Base-by-base conservation (phyloP, 2,329 filamentous ascomycete species). In the Fusarium dlaminii region DNA sequence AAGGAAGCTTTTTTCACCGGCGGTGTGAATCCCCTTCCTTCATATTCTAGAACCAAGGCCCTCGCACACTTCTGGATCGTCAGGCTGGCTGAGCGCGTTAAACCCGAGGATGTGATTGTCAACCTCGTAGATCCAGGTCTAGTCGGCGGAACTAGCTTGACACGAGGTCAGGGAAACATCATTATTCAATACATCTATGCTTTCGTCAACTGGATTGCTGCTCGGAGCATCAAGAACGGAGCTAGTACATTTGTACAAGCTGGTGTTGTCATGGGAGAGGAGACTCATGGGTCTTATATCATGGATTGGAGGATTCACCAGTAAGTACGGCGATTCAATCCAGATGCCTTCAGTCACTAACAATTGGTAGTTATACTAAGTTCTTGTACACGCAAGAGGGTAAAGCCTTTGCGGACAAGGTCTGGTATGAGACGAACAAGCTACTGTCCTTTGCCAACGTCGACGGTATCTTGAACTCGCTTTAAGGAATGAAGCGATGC, bases 91-190 rank as follows among this genome's bases (percentile, higher is more conserved):
- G 81, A 84, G 22, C 79, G 80, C 27, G 80, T 86, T 1, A 79
- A 78, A 3, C 70, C 82, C 0, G 80, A 86, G 5, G 82, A 86
- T 40, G 82, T 86, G 0, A 68, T 85, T 13, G 78, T 88, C 45
- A 88, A 87, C 59, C 67, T 86, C 4, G 85, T 84, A 3, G 85
- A 87, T 27, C 87, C 87, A 2, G 87, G 84, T 0, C 79, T 82
- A 49, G 79, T 83, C 13, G 82, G 80, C 40, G 85, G 84, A 6
- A 88, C 87, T 0, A 73, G 78, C 1, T 78, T 89, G 7, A 69
- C 75, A 22, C 81, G 83, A 2, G 42, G 20, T 11, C 81, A 84
- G 5, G 66, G 75, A 3, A 65, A 66, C 15, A 61, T 76, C 3
- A 8, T 80, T 1, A 11, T 77, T 2, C 68, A 56, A 10, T 46